Conservation (phyloP, 495 filamentous ascomycete genomes). For the Lineolata rhizophorae region DNA sequence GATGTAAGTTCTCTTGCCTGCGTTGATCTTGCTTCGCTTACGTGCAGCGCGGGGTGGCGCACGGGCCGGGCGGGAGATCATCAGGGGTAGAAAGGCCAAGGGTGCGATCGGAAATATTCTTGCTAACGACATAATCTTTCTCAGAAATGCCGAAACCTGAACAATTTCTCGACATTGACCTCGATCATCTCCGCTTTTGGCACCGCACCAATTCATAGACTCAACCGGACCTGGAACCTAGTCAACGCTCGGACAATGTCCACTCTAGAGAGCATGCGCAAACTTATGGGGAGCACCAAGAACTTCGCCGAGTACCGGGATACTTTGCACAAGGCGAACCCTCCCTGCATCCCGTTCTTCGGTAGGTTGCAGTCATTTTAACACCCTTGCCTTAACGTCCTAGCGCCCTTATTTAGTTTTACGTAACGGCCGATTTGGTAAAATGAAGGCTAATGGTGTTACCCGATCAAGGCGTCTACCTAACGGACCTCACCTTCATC, state of each 20-base stretch:
- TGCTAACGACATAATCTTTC: not conserved
- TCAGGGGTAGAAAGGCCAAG: too few relatives aligned
- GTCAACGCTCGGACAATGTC: slow-evolving; percentile 64
- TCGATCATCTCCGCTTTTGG: slow-evolving; percentile 92
- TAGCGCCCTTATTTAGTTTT: too few relatives aligned
- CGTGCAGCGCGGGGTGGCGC: too few relatives aligned
- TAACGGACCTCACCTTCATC: slow-evolving; percentile 96
- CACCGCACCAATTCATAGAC: slow-evolving; percentile 81
- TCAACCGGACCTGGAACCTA: slow-evolving; percentile 86
- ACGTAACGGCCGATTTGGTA: too few relatives aligned
- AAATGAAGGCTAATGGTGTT: too few relatives aligned
- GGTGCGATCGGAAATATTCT: too few relatives aligned
- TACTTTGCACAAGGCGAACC: slow-evolving; percentile 73
- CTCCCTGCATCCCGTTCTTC: slow-evolving; percentile 95
- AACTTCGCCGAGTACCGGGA: slow-evolving; percentile 97
- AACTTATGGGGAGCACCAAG: slow-evolving; percentile 90
- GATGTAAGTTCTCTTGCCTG: slow-evolving; percentile 75
- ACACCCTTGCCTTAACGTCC: slow-evolving; percentile 3
- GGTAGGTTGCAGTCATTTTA: slow-evolving; percentile 32
- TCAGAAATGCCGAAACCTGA: slow-evolving; percentile 79
- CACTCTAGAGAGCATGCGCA: slow-evolving; percentile 73
- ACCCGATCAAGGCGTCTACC: slow-evolving; percentile 54
- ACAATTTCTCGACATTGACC: slow-evolving; percentile 96
- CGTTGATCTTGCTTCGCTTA: too few relatives aligned
- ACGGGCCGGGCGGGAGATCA: too few relatives aligned